A percentile compares a stretch with the other conserved stretches of the same genome.
phyloP scores from a whole-genome alignment of 805 yeast species.

The Ogataea glucozyma region DNA sequence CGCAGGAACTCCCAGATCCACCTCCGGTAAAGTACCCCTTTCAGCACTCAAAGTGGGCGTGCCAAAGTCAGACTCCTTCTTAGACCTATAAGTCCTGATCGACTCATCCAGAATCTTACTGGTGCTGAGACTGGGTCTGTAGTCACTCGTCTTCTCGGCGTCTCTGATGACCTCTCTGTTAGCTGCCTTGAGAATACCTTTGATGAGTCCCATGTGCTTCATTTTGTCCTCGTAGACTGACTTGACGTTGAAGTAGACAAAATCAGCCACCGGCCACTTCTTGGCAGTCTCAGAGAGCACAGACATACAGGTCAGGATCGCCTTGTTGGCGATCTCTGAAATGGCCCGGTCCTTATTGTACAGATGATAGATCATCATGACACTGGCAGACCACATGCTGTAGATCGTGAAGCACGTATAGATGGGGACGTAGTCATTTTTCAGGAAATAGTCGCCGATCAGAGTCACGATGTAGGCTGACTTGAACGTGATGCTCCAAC shows the following conservation, averaged over 20 bases:
- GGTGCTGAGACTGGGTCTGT: conserved; percentile 2
- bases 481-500: conserved; percentile 80
- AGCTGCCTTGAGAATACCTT: conserved; percentile 21
- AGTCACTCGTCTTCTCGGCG: conserved; percentile 1
- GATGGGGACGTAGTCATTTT: conserved; percentile 54
- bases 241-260: conserved; percentile 53
- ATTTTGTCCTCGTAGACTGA: conserved; percentile 39
- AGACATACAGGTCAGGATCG: conserved; percentile 26
- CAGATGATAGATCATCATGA: conserved; percentile 72
- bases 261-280: conserved; percentile 52
- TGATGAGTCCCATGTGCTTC: conserved; percentile 26
- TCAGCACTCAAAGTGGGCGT: conserved; percentile 18
- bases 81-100: conserved; percentile 8
- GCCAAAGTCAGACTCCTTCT: conserved; percentile 6
- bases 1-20: too few species aligned
- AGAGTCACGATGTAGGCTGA: conserved; percentile 75
- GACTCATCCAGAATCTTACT: conserved; percentile 14
- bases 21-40: conserved; percentile 12
- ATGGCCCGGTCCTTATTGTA: conserved; percentile 29
- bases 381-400: conserved; percentile 61
- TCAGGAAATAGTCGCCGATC: conserved; percentile 56
- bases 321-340: conserved; percentile 26
- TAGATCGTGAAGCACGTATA: conserved; percentile 35
- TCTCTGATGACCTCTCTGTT: conserved; percentile 12
- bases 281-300: conserved; percentile 45